Conservation (phyloP, 495 filamentous ascomycete species). For the Trichoderma orchidacearum region DNA sequence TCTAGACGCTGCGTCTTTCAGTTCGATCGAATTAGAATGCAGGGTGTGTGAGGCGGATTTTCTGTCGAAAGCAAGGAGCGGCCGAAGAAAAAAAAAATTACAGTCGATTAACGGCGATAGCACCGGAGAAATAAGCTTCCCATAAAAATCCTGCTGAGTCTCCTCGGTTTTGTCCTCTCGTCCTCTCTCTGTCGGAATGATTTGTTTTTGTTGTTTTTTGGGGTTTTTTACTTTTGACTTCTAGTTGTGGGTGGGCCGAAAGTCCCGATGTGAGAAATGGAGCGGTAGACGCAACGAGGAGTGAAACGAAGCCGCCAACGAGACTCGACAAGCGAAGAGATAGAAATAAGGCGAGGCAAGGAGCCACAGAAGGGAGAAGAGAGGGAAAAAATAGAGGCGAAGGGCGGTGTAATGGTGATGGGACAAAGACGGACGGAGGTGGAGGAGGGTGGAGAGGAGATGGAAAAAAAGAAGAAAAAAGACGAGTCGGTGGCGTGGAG, state of each 20-base stretch:
- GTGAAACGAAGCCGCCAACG: constrained; percentile 10
- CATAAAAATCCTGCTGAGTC: constrained; percentile 9
- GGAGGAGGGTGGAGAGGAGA: not conserved
- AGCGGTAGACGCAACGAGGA: constrained; percentile 9
- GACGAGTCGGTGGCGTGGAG: not conserved
- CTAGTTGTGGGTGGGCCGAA: constrained; percentile 1
- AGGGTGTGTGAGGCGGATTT: not conserved
- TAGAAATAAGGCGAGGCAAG: not conserved
- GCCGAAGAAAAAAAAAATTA: constrained; percentile 8
- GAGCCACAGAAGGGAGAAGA: constrained; percentile 4
- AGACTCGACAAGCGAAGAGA: not conserved
- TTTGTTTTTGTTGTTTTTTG: constrained; percentile 5
- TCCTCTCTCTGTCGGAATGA: not conserved
- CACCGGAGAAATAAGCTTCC: constrained; percentile 11
- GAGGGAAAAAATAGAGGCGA: constrained; percentile 1
- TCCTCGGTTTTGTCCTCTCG: constrained; percentile 3
- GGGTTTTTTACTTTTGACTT: constrained; percentile 5
- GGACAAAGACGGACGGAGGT: not conserved
- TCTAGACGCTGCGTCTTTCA: not conserved
- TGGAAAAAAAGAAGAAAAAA: not conserved
- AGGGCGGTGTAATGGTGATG: not conserved
- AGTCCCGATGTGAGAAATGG: constrained; percentile 8
- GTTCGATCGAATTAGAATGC: not conserved
- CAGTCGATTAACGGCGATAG: constrained; percentile 9
- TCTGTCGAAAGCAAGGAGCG: not conserved